Conservation (phyloP, 805 yeast genomes). For the Kodamaea laetipori region DNA sequence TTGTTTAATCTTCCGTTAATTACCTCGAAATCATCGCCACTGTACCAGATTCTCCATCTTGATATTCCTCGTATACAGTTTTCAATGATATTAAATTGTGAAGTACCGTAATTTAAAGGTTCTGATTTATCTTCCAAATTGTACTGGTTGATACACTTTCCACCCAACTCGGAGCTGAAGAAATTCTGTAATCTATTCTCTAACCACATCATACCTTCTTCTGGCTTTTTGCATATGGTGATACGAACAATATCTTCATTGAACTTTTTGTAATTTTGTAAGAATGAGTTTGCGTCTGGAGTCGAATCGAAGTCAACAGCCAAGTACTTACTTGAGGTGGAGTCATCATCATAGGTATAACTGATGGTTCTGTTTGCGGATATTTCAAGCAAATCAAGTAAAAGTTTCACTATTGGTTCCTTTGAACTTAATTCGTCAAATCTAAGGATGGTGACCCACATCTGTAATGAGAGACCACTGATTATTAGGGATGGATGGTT, state of each 20-base stretch:
- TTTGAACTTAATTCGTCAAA: constrained; percentile 70
- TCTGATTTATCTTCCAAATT: constrained; percentile 59
- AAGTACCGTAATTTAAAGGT: constrained; percentile 72
- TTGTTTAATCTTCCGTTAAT: constrained; percentile 54
- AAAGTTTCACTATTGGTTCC: constrained; percentile 52
- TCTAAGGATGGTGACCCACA: constrained; percentile 91
- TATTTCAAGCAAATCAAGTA: constrained; percentile 70
- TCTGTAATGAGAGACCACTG: constrained; percentile 85
- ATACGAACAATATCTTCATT: constrained; percentile 90
- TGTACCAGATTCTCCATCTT: constrained; percentile 94
- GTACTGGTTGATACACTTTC: constrained; percentile 56
- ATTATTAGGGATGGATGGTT: constrained; percentile 84
- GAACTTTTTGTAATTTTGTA: constrained; percentile 77
- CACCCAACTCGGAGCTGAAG: constrained; percentile 71
- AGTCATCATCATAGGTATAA: constrained; percentile 68
- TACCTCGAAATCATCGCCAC: constrained; percentile 52
- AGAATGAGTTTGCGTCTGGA: constrained; percentile 75
- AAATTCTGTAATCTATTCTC: constrained; percentile 70
- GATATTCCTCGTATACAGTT: constrained; percentile 89
- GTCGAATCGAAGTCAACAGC: constrained; percentile 87
- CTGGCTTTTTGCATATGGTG: constrained; percentile 81
- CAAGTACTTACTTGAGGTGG: constrained; percentile 63
- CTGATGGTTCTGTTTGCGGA: constrained; percentile 78
- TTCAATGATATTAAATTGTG: constrained; percentile 85
- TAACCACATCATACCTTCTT: constrained; percentile 80